Evolutionary conservation across 2,329 filamentous ascomycete species (phyloP).

Genomic region (Penicillium sp.): DNA sequence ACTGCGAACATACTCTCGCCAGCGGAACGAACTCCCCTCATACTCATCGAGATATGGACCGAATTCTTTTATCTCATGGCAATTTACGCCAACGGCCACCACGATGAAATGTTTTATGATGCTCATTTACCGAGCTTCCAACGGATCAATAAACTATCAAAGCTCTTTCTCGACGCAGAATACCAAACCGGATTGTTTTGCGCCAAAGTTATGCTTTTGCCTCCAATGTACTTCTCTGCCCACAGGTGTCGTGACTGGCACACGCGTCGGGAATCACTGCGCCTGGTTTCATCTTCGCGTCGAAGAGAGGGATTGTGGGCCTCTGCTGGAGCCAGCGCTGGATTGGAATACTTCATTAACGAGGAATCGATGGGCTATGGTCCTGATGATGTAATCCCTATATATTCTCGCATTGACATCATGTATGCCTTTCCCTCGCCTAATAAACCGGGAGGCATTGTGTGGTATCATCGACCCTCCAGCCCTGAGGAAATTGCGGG

Average conservation of each 20-base stretch:
- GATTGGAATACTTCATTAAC: neutral
- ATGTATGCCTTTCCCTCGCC: neutral
- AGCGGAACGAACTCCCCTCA: neutral
- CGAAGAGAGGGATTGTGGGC: slow-evolving; percentile 4
- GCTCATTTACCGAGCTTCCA: neutral
- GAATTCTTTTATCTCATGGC: neutral
- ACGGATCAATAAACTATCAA: neutral
- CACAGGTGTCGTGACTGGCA: slow-evolving; percentile 2
- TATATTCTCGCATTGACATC: neutral
- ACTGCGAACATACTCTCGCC: neutral
- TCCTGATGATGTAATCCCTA: neutral
- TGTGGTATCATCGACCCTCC: neutral
- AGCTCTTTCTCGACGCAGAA: neutral
- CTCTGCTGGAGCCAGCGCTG: neutral
- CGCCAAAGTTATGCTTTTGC: slow-evolving; percentile 1
- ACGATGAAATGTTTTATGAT: slow-evolving; percentile 1
- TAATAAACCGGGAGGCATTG: neutral
- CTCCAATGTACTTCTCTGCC: neutral
- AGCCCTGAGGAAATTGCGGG: neutral
- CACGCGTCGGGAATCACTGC: neutral
- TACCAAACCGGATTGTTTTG: neutral
- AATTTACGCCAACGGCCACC: neutral
- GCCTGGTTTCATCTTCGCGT: neutral
- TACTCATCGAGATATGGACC: slow-evolving; percentile 1
- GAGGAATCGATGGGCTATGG: neutral